Base-by-base conservation (phyloP, 352 stramenopile genomes). In the Globisporangium mamillatum region DNA sequence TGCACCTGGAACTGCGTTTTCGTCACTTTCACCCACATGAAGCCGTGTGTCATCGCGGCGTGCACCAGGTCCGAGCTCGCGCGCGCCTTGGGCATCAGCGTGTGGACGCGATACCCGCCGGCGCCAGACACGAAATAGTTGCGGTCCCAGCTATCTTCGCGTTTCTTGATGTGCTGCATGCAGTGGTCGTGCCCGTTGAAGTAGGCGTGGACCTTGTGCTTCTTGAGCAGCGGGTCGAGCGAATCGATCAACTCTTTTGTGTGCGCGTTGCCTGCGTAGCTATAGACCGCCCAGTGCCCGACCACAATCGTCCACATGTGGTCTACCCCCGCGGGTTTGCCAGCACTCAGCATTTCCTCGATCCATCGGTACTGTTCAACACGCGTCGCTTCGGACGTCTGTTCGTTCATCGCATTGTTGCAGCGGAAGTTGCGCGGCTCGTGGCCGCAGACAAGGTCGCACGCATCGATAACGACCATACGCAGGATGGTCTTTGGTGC, bases 111-210 rank as follows among this genome's bases (percentile, higher is more conserved):
- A 67, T 94, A 95, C 16, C 88, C 88, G 14, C 88, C 88, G 52
- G 86, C 88, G n/a, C 88, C 88, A 0, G 84, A 90, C 14, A 92
- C 75, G 54, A 95, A 95, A 69, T 90, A 94, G 69, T 94, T 84
- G 65, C 84, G 83, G 20, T 74, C 67, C 62, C 79, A 84, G 2
- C 69, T 69, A 32, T 79, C 63, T 2, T 82, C 78, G 38, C 75
- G 50, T 54, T 88, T 86, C 50, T 78, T 81, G 38, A 95, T 78
- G 71, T 96, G 88, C 70, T 96, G 83, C 74, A 94, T 81, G 55
- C 75, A 90, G 71, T 96, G 88, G 69, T 96, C 88, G 63, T 96
- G 88, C 55, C 88, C 88, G 52, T 85, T 96, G 64, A 96, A 94
- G 72, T 96, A 96, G 48, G 86, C 87, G 64, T 96, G 85, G 12